These are phyloP conservation scores for Nitzschia palea DNA, from an alignment of 108 stramenopile genomes.

Conservation along the genomic window DNA sequence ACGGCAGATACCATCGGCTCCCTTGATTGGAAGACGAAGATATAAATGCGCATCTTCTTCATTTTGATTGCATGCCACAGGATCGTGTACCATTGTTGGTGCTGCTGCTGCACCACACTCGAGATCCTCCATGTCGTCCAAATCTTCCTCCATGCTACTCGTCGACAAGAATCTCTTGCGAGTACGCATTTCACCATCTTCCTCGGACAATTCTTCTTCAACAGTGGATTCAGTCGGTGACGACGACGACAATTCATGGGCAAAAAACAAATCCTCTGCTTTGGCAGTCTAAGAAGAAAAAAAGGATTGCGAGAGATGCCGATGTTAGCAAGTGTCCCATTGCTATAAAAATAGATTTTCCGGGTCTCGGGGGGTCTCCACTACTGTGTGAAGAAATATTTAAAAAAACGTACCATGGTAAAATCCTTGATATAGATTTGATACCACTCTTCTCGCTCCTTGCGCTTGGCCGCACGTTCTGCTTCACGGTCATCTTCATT, in stretches of 20 bases:
- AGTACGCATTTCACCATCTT: not conserved
- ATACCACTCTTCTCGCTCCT: conserved; percentile 45
- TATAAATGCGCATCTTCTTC: conserved; percentile 24
- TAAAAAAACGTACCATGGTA: conserved; percentile 35
- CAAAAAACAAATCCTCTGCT: conserved; percentile 7
- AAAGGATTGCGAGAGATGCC: too few relatives aligned
- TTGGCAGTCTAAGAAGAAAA: conserved; percentile 1
- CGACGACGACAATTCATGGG: too few relatives aligned
- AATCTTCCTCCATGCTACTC: not conserved
- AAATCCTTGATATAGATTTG: conserved; percentile 33
- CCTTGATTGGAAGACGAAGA: conserved; percentile 10
- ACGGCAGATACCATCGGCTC: conserved; percentile 5
- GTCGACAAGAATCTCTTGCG: not conserved
- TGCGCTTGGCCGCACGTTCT: conserved; percentile 20
- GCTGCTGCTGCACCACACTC: not conserved
- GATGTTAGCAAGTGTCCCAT: too few relatives aligned
- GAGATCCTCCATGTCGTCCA: not conserved
- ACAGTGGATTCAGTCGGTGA: not conserved
- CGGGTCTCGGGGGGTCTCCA: too few relatives aligned
- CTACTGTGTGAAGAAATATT: too few relatives aligned
- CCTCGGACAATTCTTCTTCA: not conserved
- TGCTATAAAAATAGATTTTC: too few relatives aligned
- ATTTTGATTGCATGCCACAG: not conserved
- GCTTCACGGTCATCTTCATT: conserved; percentile 28
- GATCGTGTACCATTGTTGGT: not conserved